Evolutionary conservation across 2,329 filamentous ascomycete species (phyloP).

Genomic region (Erysiphe pulchra): DNA sequence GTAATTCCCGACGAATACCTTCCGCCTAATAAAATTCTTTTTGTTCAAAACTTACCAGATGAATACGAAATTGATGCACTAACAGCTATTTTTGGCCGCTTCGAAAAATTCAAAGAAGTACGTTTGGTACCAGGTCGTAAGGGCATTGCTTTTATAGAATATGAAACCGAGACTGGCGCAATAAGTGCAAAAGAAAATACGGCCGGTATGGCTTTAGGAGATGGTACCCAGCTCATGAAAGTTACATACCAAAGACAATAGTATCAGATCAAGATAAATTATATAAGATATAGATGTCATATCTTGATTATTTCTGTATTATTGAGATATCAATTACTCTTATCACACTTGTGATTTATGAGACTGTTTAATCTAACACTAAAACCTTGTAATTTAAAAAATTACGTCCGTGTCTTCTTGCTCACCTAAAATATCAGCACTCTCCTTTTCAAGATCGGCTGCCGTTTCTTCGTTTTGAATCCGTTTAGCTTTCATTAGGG

Average conservation of each 20-base stretch:
- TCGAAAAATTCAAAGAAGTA: conserved; percentile 86
- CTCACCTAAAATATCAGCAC: conserved; percentile 43
- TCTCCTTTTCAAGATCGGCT: conserved; percentile 20
- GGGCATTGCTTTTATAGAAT: conserved; percentile 90
- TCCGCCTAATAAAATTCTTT: conserved; percentile 88
- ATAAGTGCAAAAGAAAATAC: conserved; percentile 88
- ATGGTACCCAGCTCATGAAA: conserved; percentile 55
- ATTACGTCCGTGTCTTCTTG: conserved; percentile 69
- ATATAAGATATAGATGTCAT: conserved; percentile 2
- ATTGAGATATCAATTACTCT: background rate
- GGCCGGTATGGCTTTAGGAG: conserved; percentile 56
- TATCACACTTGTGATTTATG: background rate
- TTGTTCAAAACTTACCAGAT: conserved; percentile 77
- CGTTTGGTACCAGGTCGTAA: conserved; percentile 64
- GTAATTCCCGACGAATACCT: conserved; percentile 94
- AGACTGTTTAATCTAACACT: background rate
- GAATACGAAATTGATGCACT: conserved; percentile 63
- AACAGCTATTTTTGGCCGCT: conserved; percentile 58
- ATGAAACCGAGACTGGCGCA: conserved; percentile 69
- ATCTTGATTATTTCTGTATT: conserved; percentile 7
- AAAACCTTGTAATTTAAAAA: conserved; percentile 25
- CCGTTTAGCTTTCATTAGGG: conserved; percentile 50
- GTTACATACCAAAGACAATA: conserved; percentile 91
- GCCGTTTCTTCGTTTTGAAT: conserved; percentile 21
- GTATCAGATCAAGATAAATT: conserved; percentile 1